phyloP scores from a whole-genome alignment of 768 basidiomycete genomes.

The Sporobolomyces phaffii region DNA sequence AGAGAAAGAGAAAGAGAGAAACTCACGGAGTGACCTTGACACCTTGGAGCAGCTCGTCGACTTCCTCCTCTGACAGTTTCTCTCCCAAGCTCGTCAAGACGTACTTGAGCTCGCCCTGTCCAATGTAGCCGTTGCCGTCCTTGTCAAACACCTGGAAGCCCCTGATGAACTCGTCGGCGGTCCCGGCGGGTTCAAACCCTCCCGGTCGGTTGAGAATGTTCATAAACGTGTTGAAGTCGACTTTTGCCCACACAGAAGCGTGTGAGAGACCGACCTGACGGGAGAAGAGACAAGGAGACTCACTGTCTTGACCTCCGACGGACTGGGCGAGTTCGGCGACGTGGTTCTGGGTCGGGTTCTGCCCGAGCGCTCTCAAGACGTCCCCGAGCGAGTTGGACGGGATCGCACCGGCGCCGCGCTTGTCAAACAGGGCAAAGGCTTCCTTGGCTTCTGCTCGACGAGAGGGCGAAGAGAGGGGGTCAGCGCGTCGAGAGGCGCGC shows the following conservation, averaged over 20 bases:
- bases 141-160: slow-evolving; percentile 99
- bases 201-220: slow-evolving; percentile 87
- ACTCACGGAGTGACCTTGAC: slow-evolving; percentile 82
- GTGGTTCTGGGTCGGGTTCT: slow-evolving; percentile 99
- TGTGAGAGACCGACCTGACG: neutral
- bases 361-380: slow-evolving; percentile 84
- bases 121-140: slow-evolving; percentile 77
- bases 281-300: slow-evolving; percentile 39
- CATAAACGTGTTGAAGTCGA: slow-evolving; percentile 88
- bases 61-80: slow-evolving; percentile 97
- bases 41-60: slow-evolving; percentile 93
- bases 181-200: slow-evolving; percentile 94
- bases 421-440: slow-evolving; percentile 93
- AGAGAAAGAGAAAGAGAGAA: slow-evolving; percentile 7
- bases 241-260: slow-evolving; percentile 48
- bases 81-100: slow-evolving; percentile 94
- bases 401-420: slow-evolving; percentile 84
- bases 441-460: slow-evolving; percentile 33
- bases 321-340: slow-evolving; percentile 69
- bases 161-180: slow-evolving; percentile 94
- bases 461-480: neutral
- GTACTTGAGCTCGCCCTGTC: slow-evolving; percentile 84
- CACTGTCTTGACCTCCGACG: slow-evolving; percentile 68
- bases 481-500: neutral
- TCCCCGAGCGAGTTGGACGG: slow-evolving; percentile 84